phyloP scores from a whole-genome alignment of 2,329 filamentous ascomycete genomes.

The Chaetomiaceae sp. region DNA sequence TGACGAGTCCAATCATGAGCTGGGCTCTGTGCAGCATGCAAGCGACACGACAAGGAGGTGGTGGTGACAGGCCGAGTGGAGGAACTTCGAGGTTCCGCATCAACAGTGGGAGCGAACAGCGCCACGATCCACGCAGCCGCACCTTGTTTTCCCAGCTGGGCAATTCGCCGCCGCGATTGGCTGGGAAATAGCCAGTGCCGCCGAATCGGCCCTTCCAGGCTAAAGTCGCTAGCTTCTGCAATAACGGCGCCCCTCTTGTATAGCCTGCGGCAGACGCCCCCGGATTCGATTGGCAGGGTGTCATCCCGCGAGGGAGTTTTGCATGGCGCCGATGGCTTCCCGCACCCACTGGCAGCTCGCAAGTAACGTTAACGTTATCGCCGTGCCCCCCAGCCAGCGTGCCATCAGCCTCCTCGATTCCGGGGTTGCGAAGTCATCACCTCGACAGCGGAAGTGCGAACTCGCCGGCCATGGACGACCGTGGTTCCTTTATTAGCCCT shows the following conservation, averaged over 20 bases:
- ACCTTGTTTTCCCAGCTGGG: conserved; percentile 27
- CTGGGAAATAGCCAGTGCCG: conserved; percentile 32
- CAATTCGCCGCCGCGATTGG: conserved; percentile 30
- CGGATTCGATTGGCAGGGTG: conserved; percentile 26
- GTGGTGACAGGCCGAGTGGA: neutral
- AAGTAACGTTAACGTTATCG: conserved; percentile 13
- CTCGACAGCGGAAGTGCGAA: no score
- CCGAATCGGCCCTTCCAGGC: conserved; percentile 38
- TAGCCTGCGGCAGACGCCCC: conserved; percentile 22
- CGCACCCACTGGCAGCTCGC: conserved; percentile 15
- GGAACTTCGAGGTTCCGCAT: neutral
- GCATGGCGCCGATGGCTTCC: conserved; percentile 21
- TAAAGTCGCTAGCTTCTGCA: conserved; percentile 30
- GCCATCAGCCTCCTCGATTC: conserved; percentile 5
- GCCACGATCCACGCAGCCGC: conserved; percentile 28
- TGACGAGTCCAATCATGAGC: neutral
- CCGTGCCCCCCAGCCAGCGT: neutral
- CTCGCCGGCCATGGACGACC: no score
- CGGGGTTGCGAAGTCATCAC: neutral
- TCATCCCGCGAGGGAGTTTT: conserved; percentile 25
- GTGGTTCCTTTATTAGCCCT: no score
- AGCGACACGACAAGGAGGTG: neutral
- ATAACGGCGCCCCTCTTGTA: conserved; percentile 24
- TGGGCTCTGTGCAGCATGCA: conserved; percentile 1
- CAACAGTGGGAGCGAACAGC: conserved; percentile 6